Evolutionary conservation across 192 early-diverging fungal species (phyloP), one percentile per base, ranked within the genome.

Genomic region (Backusella westeae): DNA sequence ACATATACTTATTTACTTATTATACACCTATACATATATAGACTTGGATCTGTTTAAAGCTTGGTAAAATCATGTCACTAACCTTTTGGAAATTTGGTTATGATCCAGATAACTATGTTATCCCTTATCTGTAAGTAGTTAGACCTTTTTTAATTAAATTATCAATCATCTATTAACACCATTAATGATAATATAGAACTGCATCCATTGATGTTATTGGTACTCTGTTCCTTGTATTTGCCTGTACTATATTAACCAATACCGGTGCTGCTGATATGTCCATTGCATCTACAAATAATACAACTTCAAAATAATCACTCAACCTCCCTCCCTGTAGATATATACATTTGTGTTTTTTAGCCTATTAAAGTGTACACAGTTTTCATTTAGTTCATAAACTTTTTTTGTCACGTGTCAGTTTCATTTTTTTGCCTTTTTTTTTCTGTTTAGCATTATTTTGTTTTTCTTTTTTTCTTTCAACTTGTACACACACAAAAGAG

Each of bases 21-120:
- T 14, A 66, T 69, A 4, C 9, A 39, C 9, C 38, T 10, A 39
- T 10, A 23, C 72, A 78, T 15, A 1, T 71, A 29, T 67, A 85
- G 83, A 42, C 76, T 75, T 38, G 87, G 29, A 79, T 86, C 14
- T 78, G 90, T 12, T 78, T 94, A 39, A 72, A 80, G 23, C 73
- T 93, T 59, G 89, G 86, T 9, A 83, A 85, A 46, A 69, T 73
- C 14, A 86, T 88, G 66, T 91, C 90, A 19, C 76, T 79, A 19
- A 52, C 77, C 32, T 84, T 92, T 69, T 94, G 93, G 93, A 67
- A 79, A 8, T 77, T 82, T 38, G 88, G 89, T 8, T 90, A 91
- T 70, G 93, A 94, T 65, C 93, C 93, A 3, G 93, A 94, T 74
- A 92, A 93, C 80, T 93, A 88, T 79, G 86, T 84, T 1, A 74